These are phyloP conservation scores for Multifurca ochricompacta DNA, from an alignment of 768 basidiomycete genomes.

Conservation along the genomic window DNA sequence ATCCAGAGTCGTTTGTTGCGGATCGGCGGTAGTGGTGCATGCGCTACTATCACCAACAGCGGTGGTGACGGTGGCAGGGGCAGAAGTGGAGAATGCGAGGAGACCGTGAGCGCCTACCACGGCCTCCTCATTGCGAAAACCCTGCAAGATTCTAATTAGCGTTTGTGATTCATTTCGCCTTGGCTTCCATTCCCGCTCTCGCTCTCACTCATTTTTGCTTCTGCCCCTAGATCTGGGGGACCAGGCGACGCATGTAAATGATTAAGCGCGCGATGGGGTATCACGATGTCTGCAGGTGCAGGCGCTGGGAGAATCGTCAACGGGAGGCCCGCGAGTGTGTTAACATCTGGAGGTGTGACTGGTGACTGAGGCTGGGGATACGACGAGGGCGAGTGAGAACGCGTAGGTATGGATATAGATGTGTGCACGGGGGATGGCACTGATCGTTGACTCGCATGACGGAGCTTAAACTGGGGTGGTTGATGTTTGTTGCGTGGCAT, in stretches of 20 bases:
- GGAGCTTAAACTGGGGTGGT: background rate
- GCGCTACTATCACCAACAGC: background rate
- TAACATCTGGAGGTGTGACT: background rate
- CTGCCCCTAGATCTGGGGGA: background rate
- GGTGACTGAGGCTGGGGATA: background rate
- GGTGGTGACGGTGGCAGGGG: background rate
- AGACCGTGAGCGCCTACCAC: conserved; percentile 10
- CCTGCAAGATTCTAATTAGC: background rate
- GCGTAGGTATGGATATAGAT: background rate
- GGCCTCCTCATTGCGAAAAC: conserved; percentile 11
- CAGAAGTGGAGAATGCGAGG: conserved; percentile 4
- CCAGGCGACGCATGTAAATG: background rate
- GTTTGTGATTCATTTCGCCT: too few species aligned
- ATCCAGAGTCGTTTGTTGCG: background rate
- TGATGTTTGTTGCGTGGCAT: background rate
- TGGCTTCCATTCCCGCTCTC: too few species aligned
- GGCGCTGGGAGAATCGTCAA: conserved; percentile 1
- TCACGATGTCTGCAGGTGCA: background rate
- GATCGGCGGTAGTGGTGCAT: background rate
- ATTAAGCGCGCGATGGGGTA: conserved; percentile 1
- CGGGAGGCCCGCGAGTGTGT: background rate
- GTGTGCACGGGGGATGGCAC: background rate
- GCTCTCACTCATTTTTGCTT: background rate
- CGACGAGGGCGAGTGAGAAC: background rate
- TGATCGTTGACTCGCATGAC: background rate